A percentile compares a stretch with the other conserved stretches of the same genome.
These are phyloP conservation scores for Protomyces macrosporus DNA, from an alignment of 1,139 yeast species.

Conservation along the genomic window DNA sequence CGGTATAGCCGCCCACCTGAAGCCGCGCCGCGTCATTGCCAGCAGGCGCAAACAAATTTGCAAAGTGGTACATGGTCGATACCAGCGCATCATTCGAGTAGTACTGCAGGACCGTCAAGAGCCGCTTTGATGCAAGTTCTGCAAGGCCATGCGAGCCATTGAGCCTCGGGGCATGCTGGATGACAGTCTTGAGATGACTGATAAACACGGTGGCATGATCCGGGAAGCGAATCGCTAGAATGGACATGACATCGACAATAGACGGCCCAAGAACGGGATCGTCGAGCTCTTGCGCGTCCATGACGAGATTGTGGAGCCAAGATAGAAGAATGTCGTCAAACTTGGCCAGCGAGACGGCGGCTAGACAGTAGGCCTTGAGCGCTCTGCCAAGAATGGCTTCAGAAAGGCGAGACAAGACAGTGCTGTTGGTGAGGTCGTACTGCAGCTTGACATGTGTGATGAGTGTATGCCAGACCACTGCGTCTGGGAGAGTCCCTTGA, in stretches of 20 bases:
- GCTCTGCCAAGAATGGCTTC: conserved; percentile 1
- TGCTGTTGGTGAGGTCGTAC: not conserved
- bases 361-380: not conserved
- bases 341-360: not conserved
- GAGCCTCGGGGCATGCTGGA: not conserved
- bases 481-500: not conserved
- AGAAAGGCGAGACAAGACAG: conserved; percentile 1
- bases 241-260: not conserved
- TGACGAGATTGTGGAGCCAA: not conserved
- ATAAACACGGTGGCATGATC: not conserved
- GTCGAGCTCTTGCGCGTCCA: conserved; percentile 6
- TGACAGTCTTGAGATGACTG: not conserved
- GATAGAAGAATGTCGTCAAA: not conserved
- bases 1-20: not conserved
- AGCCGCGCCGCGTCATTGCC: not conserved
- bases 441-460: conserved; percentile 5
- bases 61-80: conserved; percentile 13
- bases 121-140: not conserved
- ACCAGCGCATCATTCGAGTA: conserved; percentile 8
- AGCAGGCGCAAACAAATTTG: not conserved
- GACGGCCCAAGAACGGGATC: conserved; percentile 2
- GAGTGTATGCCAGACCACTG: conserved; percentile 4
- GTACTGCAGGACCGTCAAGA: conserved; percentile 3
- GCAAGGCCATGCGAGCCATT: not conserved
- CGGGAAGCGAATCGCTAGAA: conserved; percentile 9